Base-by-base conservation (phyloP, 192 early-diverging fungal genomes). In the Coemansia sp. region DNA sequence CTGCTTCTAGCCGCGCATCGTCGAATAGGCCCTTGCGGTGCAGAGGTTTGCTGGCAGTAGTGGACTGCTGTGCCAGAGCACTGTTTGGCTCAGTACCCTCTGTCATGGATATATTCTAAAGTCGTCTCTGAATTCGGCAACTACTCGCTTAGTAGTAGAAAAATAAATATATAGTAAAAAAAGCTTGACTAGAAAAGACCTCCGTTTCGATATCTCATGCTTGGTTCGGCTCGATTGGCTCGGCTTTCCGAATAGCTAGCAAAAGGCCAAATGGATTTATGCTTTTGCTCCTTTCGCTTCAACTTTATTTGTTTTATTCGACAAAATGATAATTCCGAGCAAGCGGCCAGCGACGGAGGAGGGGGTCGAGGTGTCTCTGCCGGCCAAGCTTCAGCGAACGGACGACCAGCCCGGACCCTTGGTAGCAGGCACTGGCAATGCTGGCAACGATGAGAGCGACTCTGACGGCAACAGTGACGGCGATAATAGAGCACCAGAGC, bases 11-110 rank as follows among this genome's bases (percentile, higher is more conserved):
- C 29, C 71, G 66, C 1, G 76, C 63, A 33, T 77, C 71, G 64
- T 78, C 73, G 33, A 67, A 84, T 15, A 84, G 64, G 15, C 81
- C 81, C 0, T 61, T 62, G 41, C 81, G 81, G 51, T 76, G 76
- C 57, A 84, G 29, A 13, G 81, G 81, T n/a, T 71, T 47, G 62
- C 81, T 84, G 18, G 16, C 34, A 5, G 18, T n/a, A 31, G 15
- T 13, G 27, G 36, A 44, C 49, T 62, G 31, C 5, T 51, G 57
- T 27, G 40, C 27, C 40, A 42, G 20, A 59, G 54, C 24, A 34
- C 2, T 3, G 12, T 44, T 36, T 0, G 7, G 27, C 54, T 55
- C 54, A 9, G 54, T 31, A 12, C 54, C 13, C n/a, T 55, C 54
- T 11, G 54, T 10, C 54, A 55, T 55, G 54, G 8, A 13, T 31